These are phyloP conservation scores for Ophiostoma sp. DNA, from an alignment of 2,329 filamentous ascomycete species.

Conservation along the genomic window DNA sequence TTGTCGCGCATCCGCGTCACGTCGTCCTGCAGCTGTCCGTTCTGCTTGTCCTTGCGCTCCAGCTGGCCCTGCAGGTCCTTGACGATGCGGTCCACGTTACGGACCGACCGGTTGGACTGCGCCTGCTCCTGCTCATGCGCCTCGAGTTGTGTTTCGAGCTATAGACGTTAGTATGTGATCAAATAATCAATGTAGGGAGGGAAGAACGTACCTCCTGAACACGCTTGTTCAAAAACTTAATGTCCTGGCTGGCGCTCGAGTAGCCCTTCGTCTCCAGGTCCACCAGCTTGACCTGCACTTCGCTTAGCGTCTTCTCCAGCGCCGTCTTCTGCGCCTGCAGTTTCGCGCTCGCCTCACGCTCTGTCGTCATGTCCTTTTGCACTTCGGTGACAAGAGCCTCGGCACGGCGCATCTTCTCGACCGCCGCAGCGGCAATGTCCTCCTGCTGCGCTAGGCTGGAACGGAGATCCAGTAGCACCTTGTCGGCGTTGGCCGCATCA, in stretches of 20 bases:
- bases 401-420: constrained; percentile 95
- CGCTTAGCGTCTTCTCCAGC: constrained; percentile 86
- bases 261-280: constrained; percentile 97
- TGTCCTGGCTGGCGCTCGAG: constrained; percentile 89
- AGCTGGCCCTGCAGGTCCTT: constrained; percentile 92
- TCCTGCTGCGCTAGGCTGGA: constrained; percentile 87
- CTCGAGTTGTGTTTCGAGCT: constrained; percentile 89
- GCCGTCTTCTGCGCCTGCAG: constrained; percentile 87
- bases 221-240: constrained; percentile 89
- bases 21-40: constrained; percentile 77
- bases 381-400: constrained; percentile 85
- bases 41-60: constrained; percentile 88
- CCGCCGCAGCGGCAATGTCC: constrained; percentile 84
- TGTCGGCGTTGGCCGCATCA: constrained; percentile 84
- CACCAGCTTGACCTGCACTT: constrained; percentile 84
- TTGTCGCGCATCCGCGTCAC: constrained; percentile 84
- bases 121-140: constrained; percentile 75
- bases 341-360: constrained; percentile 77
- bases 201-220: constrained; percentile 81
- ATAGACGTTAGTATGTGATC: constrained; percentile 26
- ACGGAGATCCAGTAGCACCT: constrained; percentile 76
- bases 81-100: constrained; percentile 90
- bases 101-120: constrained; percentile 80
- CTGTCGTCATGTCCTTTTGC: constrained; percentile 85
- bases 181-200: constrained; percentile 22